Percentiles rank a stretch among this genome's conserved stretches.
Evolutionary conservation across 768 basidiomycete species (phyloP).

Genomic region (Psilocybe subaeruginosa): DNA sequence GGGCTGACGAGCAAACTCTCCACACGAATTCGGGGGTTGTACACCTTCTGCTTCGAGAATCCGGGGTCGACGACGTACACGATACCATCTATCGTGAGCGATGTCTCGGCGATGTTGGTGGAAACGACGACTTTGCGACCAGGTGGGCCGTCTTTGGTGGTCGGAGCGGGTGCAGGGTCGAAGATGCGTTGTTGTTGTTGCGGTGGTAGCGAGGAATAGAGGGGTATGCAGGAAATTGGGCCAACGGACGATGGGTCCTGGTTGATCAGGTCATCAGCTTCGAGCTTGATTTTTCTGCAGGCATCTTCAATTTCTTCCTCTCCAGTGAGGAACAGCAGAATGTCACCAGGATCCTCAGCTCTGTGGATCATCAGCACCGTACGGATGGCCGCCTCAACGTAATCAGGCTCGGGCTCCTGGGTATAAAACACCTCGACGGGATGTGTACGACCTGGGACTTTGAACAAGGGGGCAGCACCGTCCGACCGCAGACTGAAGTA

Average conservation of each 20-base stretch:
- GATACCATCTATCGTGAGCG: constrained; percentile 96
- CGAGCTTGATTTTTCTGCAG: constrained; percentile 89
- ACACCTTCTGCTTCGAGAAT: constrained; percentile 97
- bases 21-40: constrained; percentile 96
- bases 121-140: constrained; percentile 95
- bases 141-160: constrained; percentile 66
- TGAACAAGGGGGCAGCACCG: constrained; percentile 75
- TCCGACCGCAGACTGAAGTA: constrained; percentile 71
- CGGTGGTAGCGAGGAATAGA: constrained; percentile 94
- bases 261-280: constrained; percentile 82
- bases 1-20: constrained; percentile 92
- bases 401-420: constrained; percentile 91
- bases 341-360: constrained; percentile 91
- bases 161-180: constrained; percentile 77
- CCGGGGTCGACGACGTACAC: constrained; percentile 99
- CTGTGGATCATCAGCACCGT: constrained; percentile 98
- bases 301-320: constrained; percentile 99
- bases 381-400: constrained; percentile 95
- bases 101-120: constrained; percentile 98
- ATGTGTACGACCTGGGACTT: constrained; percentile 91
- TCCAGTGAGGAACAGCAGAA: constrained; percentile 94
- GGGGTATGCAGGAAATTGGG: constrained; percentile 86
- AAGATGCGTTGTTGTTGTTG: constrained; percentile 97
- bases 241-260: constrained; percentile 78
- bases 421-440: constrained; percentile 97